Conservation (phyloP, 2,329 filamentous ascomycete species). For the Aphanocladium album region DNA sequence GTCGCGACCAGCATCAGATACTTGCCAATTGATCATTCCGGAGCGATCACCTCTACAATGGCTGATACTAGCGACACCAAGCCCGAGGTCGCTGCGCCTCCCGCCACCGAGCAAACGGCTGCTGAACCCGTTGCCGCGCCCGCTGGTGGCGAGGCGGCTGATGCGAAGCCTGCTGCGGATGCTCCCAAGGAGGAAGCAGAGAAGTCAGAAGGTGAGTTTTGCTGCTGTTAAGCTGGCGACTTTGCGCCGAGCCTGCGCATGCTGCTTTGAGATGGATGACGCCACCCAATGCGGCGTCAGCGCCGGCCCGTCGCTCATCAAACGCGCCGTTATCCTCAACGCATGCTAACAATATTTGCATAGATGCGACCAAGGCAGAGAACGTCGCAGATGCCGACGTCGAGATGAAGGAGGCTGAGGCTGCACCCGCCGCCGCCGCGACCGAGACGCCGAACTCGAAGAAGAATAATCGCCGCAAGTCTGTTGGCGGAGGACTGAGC, state of each 20-base stretch:
- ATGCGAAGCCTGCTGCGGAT: slow-evolving; percentile 21
- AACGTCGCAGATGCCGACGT: slow-evolving; percentile 39
- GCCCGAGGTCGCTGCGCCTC: slow-evolving; percentile 29
- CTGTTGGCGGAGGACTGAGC: slow-evolving; percentile 64
- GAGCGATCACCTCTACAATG: slow-evolving; percentile 25
- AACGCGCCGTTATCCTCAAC: not conserved
- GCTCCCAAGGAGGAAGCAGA: slow-evolving; percentile 25
- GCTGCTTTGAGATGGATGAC: not conserved
- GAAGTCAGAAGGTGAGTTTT: slow-evolving; percentile 27
- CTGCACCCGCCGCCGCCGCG: slow-evolving; percentile 24
- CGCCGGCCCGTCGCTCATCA: not conserved
- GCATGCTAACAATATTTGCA: not conserved
- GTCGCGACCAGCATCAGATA: slow-evolving; percentile 1
- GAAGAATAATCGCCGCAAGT: slow-evolving; percentile 63
- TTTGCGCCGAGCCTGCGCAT: not conserved
- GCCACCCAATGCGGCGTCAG: not conserved
- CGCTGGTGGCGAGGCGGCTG: slow-evolving; percentile 19
- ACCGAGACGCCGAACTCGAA: slow-evolving; percentile 34
- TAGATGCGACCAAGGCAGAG: slow-evolving; percentile 18
- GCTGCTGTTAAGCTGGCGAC: not conserved
- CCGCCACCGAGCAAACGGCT: slow-evolving; percentile 18
- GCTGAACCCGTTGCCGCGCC: slow-evolving; percentile 23
- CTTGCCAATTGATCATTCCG: slow-evolving; percentile 7
- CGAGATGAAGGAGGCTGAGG: slow-evolving; percentile 47
- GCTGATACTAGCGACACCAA: slow-evolving; percentile 34